phyloP scores from a whole-genome alignment of 176 grass and related monocot genomes.

The Eragrostis curvula region DNA sequence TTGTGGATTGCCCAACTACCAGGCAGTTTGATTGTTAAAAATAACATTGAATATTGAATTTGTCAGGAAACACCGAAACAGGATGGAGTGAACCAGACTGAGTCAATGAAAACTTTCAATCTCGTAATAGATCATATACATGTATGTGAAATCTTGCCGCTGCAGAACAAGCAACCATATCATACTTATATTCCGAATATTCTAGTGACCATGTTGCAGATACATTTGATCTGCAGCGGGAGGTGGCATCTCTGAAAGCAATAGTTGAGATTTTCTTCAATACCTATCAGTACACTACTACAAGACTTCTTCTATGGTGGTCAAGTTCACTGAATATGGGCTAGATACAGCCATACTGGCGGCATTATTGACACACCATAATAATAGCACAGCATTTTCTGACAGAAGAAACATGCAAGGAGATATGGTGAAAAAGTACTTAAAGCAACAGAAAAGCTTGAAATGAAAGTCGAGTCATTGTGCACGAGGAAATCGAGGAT shows the following conservation, averaged over 20 bases:
- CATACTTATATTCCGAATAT: conserved; percentile 13
- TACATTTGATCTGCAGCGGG: conserved; percentile 21
- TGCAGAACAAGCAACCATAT: not conserved
- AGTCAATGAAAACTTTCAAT: conserved; percentile 5
- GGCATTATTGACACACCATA: not conserved
- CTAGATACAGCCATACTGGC: not conserved
- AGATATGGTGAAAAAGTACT: not conserved
- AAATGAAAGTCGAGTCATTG: not conserved
- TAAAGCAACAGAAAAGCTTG: conserved; percentile 1
- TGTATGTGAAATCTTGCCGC: conserved; percentile 25
- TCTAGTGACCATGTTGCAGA: not conserved
- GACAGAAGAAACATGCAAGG: not conserved
- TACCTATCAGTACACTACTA: not conserved
- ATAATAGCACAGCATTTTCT: not conserved
- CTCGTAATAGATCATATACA: conserved; percentile 12
- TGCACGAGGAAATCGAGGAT: conserved; percentile 10
- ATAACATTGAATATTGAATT: conserved; percentile 4
- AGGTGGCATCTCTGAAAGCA: conserved; percentile 31
- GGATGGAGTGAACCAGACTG: not conserved
- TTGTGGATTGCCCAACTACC: conserved; percentile 4
- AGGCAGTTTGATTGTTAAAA: not conserved
- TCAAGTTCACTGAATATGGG: conserved; percentile 28
- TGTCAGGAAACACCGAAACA: not conserved
- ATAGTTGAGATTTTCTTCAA: conserved; percentile 22
- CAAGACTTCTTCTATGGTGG: not conserved